phyloP scores from a whole-genome alignment of 352 stramenopile genomes.

The Phytophthora aleatoria region DNA sequence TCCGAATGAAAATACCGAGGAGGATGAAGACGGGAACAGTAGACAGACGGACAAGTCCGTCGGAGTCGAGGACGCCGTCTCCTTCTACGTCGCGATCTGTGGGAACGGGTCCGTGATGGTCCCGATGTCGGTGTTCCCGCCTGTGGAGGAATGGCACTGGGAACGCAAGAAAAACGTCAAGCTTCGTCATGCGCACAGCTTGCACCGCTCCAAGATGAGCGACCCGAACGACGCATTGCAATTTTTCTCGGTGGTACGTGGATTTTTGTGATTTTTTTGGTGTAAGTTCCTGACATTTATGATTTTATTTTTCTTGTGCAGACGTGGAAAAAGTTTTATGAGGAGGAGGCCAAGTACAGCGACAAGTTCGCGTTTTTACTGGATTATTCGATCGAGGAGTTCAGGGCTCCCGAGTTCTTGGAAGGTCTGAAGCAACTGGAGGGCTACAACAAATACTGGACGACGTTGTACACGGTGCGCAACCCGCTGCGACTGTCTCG shows the following conservation, averaged over 20 bases:
- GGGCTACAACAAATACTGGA: conserved; percentile 88
- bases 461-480: conserved; percentile 70
- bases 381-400: conserved; percentile 69
- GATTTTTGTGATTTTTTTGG: neutral
- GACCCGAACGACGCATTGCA: conserved; percentile 79
- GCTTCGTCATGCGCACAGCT: conserved; percentile 78
- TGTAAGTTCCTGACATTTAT: neutral
- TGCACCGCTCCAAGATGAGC: conserved; percentile 74
- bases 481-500: conserved; percentile 76
- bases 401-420: conserved; percentile 67
- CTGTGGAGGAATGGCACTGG: conserved; percentile 81
- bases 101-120: conserved; percentile 88
- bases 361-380: conserved; percentile 86
- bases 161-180: conserved; percentile 87
- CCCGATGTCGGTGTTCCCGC: conserved; percentile 85
- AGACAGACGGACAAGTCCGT: conserved; percentile 4
- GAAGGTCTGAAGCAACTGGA: conserved; percentile 78
- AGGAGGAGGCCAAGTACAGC: conserved; percentile 87
- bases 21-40: conserved; percentile 35
- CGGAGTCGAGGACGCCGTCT: conserved; percentile 68
- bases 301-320: conserved; percentile 16
- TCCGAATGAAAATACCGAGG: conserved; percentile 39
- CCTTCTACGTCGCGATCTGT: conserved; percentile 86
- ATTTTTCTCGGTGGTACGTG: conserved; percentile 79
- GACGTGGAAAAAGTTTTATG: conserved; percentile 90